These are phyloP conservation scores for Protea cynaroides DNA, from an alignment of 164 flowering plant genomes.

Conservation along the genomic window DNA sequence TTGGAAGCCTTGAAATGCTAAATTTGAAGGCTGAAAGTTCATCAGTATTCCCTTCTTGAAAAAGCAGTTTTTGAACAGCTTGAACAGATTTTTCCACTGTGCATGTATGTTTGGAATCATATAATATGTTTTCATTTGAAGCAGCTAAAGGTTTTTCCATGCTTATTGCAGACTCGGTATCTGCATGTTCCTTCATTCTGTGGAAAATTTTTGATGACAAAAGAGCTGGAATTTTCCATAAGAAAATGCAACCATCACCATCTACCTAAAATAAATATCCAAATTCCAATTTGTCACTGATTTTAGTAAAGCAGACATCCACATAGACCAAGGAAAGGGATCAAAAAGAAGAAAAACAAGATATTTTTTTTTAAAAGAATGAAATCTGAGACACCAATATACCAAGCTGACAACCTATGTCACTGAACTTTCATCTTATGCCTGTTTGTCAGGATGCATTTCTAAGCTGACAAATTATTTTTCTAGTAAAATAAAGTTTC, in stretches of 20 bases:
- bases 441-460: too few relatives aligned
- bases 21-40: constrained; percentile 41
- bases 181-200: constrained; percentile 30
- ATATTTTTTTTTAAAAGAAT: too few relatives aligned
- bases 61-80: constrained; percentile 8
- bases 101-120: constrained; percentile 12
- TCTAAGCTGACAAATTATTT: too few relatives aligned
- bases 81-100: constrained; percentile 7
- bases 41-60: constrained; percentile 12
- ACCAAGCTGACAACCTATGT: too few relatives aligned
- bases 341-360: too few relatives aligned
- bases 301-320: background rate
- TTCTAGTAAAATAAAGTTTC: too few relatives aligned
- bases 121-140: constrained; percentile 18
- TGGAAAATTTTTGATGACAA: constrained; percentile 47
- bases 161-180: constrained; percentile 29
- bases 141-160: constrained; percentile 14
- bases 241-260: constrained; percentile 72
- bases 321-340: too few relatives aligned
- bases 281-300: constrained; percentile 5
- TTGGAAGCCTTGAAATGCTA: constrained; percentile 73
- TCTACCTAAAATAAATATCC: constrained; percentile 39
- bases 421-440: too few relatives aligned
- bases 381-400: too few relatives aligned
- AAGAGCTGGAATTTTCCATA: constrained; percentile 56